These are phyloP conservation scores for Herpomyces periplanetae DNA, from an alignment of 2,329 filamentous ascomycete genomes.

Conservation along the genomic window DNA sequence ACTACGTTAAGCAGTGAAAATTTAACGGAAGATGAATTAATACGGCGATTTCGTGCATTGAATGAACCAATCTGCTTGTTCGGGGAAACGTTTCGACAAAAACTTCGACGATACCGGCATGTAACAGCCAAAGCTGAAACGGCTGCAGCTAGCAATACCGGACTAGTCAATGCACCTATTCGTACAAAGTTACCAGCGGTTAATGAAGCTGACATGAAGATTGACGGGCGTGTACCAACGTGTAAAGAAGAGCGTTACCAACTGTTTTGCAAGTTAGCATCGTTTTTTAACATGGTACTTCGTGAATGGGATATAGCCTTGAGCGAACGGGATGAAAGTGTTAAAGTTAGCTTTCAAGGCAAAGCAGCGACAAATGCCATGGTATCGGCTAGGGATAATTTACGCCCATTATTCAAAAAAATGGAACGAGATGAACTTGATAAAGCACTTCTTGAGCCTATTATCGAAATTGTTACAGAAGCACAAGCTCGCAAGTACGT, in stretches of 20 bases:
- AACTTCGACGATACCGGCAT: conserved; percentile 24
- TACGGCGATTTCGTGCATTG: conserved; percentile 22
- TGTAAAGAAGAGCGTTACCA: conserved; percentile 22
- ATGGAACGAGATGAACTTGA: conserved; percentile 47
- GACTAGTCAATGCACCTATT: conserved; percentile 34
- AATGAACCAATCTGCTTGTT: conserved; percentile 38
- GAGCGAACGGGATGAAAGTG: conserved; percentile 14
- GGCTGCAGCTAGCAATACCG: conserved; percentile 7
- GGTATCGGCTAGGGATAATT: conserved; percentile 49
- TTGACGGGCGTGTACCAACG: conserved; percentile 17
- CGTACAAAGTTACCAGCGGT: conserved; percentile 45
- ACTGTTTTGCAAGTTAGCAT: conserved; percentile 52
- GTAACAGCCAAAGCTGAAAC: conserved; percentile 15
- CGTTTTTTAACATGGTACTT: conserved; percentile 88
- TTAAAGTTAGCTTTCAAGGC: conserved; percentile 33
- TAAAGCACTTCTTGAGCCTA: conserved; percentile 32
- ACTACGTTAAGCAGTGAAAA: conserved; percentile 12
- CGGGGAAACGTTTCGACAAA: conserved; percentile 30
- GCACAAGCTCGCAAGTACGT: conserved; percentile 74
- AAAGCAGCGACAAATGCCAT: conserved; percentile 49
- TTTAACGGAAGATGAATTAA: conserved; percentile 27
- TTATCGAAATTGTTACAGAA: conserved; percentile 64
- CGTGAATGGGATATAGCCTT: conserved; percentile 50
- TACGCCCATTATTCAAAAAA: conserved; percentile 58
- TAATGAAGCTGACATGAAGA: conserved; percentile 56